Conservation (phyloP, 345 rosid genomes). For the Kandelia obovata region DNA sequence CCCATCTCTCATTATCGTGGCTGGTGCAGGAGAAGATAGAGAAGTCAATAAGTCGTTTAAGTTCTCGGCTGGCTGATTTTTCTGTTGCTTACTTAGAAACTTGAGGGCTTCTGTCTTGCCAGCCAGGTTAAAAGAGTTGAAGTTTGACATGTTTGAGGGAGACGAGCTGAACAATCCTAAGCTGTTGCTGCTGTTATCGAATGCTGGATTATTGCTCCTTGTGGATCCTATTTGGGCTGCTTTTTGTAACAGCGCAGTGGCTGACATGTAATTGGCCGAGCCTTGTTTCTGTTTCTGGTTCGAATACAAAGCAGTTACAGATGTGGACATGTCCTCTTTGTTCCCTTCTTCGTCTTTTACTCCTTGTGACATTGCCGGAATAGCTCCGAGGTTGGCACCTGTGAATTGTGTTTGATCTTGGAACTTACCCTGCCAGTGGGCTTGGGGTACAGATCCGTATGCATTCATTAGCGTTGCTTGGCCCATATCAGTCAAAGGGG, state of each 20-base stretch:
- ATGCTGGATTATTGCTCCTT: constrained; percentile 38
- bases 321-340: constrained; percentile 26
- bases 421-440: constrained; percentile 33
- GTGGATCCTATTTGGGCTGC: constrained; percentile 87
- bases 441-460: constrained; percentile 28
- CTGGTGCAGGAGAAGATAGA: constrained; percentile 8
- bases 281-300: constrained; percentile 16
- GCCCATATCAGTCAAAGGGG: constrained; percentile 32
- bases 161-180: constrained; percentile 26
- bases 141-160: background rate
- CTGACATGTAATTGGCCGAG: constrained; percentile 51
- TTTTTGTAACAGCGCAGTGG: constrained; percentile 78
- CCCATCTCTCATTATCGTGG: background rate
- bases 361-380: constrained; percentile 21
- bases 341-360: constrained; percentile 31
- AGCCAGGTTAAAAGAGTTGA: constrained; percentile 13
- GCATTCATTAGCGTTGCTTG: constrained; percentile 23
- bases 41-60: constrained; percentile 23
- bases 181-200: constrained; percentile 10
- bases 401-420: constrained; percentile 24
- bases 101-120: background rate
- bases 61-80: constrained; percentile 17
- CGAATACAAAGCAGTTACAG: constrained; percentile 28
- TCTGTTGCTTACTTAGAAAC: constrained; percentile 12
- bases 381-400: constrained; percentile 11